Percentiles rank a stretch among this genome's conserved stretches.
These are phyloP conservation scores for Pseudogymnoascus sp. DNA, from an alignment of 2,329 filamentous ascomycete species.

Conservation along the genomic window DNA sequence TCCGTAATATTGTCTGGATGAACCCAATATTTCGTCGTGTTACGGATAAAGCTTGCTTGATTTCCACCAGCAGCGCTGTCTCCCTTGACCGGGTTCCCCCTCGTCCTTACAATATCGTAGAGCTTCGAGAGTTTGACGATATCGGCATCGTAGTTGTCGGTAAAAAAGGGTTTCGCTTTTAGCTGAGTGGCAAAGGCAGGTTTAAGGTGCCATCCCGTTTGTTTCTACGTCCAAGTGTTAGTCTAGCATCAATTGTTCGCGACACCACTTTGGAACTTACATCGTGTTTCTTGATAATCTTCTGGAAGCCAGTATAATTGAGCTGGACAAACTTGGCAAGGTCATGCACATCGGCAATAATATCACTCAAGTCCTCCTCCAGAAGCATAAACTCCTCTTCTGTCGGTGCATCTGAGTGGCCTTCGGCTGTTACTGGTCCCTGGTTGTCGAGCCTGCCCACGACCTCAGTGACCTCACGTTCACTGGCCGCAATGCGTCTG, in stretches of 20 bases:
- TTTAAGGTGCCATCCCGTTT: constrained; percentile 84
- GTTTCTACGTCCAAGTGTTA: constrained; percentile 53
- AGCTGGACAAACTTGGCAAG: constrained; percentile 96
- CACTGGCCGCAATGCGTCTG: constrained; percentile 75
- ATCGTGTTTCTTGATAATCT: constrained; percentile 99
- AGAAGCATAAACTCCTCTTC: constrained; percentile 93
- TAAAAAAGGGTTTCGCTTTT: constrained; percentile 96
- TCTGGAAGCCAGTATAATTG: constrained; percentile 98
- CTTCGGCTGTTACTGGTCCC: constrained; percentile 31
- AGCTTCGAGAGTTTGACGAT: constrained; percentile 90
- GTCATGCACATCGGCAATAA: constrained; percentile 97
- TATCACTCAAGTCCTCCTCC: constrained; percentile 91
- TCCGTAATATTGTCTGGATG: constrained; percentile 98
- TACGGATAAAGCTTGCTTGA: constrained; percentile 91
- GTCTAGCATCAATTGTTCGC: background rate
- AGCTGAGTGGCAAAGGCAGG: constrained; percentile 93
- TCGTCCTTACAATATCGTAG: constrained; percentile 88
- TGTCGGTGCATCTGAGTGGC: constrained; percentile 48
- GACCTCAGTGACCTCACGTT: constrained; percentile 84
- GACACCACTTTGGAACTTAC: constrained; percentile 40
- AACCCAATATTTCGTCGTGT: constrained; percentile 99
- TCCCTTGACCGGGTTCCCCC: constrained; percentile 85
- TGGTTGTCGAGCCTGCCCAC: constrained; percentile 63
- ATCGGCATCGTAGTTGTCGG: constrained; percentile 95
- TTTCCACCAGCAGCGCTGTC: constrained; percentile 84